phyloP scores from a whole-genome alignment of 1,284 basidiomycete species.

The Stereum hirsutum region DNA sequence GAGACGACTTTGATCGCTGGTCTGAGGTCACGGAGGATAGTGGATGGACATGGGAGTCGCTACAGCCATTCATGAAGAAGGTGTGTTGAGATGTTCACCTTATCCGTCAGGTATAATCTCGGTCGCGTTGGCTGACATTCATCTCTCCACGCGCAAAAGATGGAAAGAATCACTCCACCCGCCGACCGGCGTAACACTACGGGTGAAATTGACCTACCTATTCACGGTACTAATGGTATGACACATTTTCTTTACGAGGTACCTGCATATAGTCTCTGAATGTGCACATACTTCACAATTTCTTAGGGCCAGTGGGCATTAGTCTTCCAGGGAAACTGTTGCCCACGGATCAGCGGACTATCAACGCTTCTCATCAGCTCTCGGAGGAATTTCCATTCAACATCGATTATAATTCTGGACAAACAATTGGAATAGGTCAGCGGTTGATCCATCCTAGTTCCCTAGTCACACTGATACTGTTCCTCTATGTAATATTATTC shows the following conservation, averaged over 20 bases:
- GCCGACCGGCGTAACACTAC: constrained; percentile 20
- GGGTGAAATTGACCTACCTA: constrained; percentile 20
- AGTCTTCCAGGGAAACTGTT: constrained; percentile 19
- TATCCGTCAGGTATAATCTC: background rate
- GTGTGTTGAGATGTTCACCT: constrained; percentile 5
- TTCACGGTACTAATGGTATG: constrained; percentile 17
- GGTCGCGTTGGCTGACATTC: background rate
- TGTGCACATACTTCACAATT: background rate
- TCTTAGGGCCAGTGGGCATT: constrained; percentile 20
- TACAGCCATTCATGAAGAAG: constrained; percentile 16
- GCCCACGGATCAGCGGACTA: constrained; percentile 16
- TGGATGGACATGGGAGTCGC: constrained; percentile 21
- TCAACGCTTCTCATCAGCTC: constrained; percentile 14
- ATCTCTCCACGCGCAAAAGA: constrained; percentile 12
- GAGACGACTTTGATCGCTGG: constrained; percentile 18
- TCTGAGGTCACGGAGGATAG: constrained; percentile 20
- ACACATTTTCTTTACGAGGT: background rate
- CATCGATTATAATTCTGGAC: constrained; percentile 24
- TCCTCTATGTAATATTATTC: background rate
- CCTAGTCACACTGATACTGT: background rate
- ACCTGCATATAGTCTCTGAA: background rate
- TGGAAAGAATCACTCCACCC: constrained; percentile 20
- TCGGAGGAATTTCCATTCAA: constrained; percentile 20
- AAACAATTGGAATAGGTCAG: constrained; percentile 22
- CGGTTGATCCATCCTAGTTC: background rate